Conservation (phyloP, 164 flowering plant genomes). For the Cinnamomum chago region DNA sequence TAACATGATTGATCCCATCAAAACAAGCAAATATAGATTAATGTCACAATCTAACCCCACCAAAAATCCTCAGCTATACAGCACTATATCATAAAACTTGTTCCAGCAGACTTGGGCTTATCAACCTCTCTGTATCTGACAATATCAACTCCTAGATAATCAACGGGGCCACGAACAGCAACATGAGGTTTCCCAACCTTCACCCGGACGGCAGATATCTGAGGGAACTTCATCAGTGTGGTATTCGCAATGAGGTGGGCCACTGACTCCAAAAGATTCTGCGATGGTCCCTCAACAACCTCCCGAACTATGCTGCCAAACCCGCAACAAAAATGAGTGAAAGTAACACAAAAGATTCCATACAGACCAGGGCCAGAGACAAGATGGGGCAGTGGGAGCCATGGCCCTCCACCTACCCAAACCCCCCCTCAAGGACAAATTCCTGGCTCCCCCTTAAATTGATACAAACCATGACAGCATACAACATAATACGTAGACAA, state of each 20-base stretch:
- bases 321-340: not conserved
- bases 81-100: not conserved
- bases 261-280: constrained; percentile 77
- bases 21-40: not conserved
- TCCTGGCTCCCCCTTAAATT: no score
- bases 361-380: no score
- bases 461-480: not conserved
- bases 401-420: no score
- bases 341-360: constrained; percentile 1
- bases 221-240: constrained; percentile 41
- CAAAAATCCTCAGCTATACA: no score
- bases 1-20: no score
- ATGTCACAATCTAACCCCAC: not conserved
- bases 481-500: not conserved
- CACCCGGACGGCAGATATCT: constrained; percentile 65
- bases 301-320: constrained; percentile 61
- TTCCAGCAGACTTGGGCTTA: constrained; percentile 1
- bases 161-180: constrained; percentile 67
- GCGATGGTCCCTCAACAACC: constrained; percentile 62
- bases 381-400: no score
- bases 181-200: constrained; percentile 89
- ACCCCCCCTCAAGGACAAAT: no score
- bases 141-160: constrained; percentile 86
- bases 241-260: constrained; percentile 63
- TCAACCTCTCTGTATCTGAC: constrained; percentile 16